phyloP scores from a whole-genome alignment of 164 flowering plant species.

The Annona cherimola region DNA sequence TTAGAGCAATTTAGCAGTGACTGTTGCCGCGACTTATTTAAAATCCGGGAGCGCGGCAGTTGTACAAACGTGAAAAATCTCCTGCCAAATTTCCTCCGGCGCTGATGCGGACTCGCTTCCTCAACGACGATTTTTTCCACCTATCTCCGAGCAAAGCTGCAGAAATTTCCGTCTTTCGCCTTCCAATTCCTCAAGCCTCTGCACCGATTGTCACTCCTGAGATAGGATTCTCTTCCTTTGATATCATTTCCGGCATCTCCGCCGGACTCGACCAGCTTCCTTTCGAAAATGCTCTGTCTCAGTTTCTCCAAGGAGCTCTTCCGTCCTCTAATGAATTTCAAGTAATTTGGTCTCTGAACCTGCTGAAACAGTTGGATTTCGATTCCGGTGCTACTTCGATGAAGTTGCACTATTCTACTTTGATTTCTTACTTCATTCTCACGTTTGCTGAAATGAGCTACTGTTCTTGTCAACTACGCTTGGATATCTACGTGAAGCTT shows the following conservation, averaged over 20 bases:
- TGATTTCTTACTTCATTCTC: neutral
- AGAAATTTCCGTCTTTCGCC: constrained; percentile 33
- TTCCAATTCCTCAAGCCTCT: constrained; percentile 6
- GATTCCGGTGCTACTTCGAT: neutral
- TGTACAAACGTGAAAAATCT: neutral
- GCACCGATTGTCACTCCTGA: neutral
- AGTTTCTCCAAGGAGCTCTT: constrained; percentile 46
- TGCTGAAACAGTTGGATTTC: constrained; percentile 2
- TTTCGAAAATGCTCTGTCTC: constrained; percentile 44
- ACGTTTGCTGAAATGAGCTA: neutral
- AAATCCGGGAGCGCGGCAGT: neutral
- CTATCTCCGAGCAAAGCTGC: constrained; percentile 18
- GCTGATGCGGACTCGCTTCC: constrained; percentile 71
- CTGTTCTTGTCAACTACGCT: neutral
- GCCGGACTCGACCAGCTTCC: constrained; percentile 30
- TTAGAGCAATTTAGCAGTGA: neutral
- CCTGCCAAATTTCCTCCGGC: neutral
- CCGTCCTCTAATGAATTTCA: constrained; percentile 30
- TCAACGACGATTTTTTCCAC: constrained; percentile 43
- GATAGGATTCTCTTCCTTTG: constrained; percentile 19
- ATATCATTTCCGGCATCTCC: constrained; percentile 15
- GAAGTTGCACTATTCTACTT: neutral
- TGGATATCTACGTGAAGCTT: neutral
- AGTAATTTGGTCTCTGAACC: neutral
- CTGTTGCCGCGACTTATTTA: neutral